Base-by-base conservation (phyloP, 2,329 filamentous ascomycete genomes). In the Ustilaginoidea virens region DNA sequence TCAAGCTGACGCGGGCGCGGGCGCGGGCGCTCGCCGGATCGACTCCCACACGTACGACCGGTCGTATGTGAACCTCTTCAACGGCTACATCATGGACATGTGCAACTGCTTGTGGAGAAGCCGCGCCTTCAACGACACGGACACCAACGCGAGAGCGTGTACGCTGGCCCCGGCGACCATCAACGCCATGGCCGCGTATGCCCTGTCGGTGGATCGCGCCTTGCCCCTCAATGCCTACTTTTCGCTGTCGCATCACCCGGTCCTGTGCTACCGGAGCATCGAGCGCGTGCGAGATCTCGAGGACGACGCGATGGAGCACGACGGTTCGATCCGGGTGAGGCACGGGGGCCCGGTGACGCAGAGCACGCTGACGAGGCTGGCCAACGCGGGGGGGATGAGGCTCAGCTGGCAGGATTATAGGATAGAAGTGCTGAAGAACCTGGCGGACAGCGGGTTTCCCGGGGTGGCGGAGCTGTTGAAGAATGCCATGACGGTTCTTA, bases 61-160 rank as follows among this genome's bases (percentile, higher is more conserved):
- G 23, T 53, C 60, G 18, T 69, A 77, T 32, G 68, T 83, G 23
- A 69, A 72, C 37, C 56, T 66, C 15, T 86, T 90, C 56, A 92
- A 92, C 47, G 77, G 77, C 14, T 85, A 79, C 47, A 65, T 92
- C 18, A 86, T 90, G 72, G 83, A 92, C 46, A 66, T 85, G 18
- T 86, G 81, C 58, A 92, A 92, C 46, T 72, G 80, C 28, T 50
- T 90, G 26, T 92, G 82, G 82, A 69, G 81, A 7, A 69, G 70
- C 14, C 69, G 75, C 9, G 82, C 77, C 1, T 76, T 92, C 34
- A 70, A 70, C 33, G 56, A 56, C 9, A 57, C 59, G 2, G 80
- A 87, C 38, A 55, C 64, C n/a, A 74, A 74, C 41, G 61, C 70
- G 2, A 60, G 63, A 30, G 71, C 68, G 7, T 73, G 68, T 39